Conservation (phyloP, 169 alveolate species). For the Eimeria sp. region DNA sequence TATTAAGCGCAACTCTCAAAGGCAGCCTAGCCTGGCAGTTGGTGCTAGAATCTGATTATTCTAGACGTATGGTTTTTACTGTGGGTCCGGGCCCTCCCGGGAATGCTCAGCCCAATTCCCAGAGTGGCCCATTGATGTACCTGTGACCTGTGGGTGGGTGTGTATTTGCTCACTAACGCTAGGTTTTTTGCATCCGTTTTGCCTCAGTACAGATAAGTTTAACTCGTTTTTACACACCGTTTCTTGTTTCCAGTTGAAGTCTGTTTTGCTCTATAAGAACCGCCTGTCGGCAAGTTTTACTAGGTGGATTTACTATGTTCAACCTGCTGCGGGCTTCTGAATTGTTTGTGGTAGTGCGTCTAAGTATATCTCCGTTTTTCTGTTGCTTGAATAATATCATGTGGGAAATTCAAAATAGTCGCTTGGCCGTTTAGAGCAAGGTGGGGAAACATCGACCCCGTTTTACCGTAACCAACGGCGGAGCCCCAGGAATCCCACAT, state of each 20-base stretch:
- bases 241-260: background rate
- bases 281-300: background rate
- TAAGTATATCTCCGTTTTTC: background rate
- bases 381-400: background rate
- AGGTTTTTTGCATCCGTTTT: background rate
- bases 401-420: background rate
- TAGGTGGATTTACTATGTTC: background rate
- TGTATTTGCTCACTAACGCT: background rate
- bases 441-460: slow-evolving; percentile 31
- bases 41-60: background rate
- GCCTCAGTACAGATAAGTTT: background rate
- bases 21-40: no score
- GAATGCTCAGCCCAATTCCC: slow-evolving; percentile 75
- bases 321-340: background rate
- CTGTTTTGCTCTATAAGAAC: background rate
- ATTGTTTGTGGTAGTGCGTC: background rate
- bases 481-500: slow-evolving; percentile 14
- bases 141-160: background rate
- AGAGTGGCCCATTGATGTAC: slow-evolving; percentile 63
- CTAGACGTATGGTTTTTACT: slow-evolving; percentile 80
- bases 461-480: slow-evolving; percentile 16
- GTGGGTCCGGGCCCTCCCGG: slow-evolving; percentile 84
- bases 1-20: no score
- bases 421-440: background rate
- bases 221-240: background rate